phyloP scores from a whole-genome alignment of 371 early-diverging fungal species.

The Nematocida major region DNA sequence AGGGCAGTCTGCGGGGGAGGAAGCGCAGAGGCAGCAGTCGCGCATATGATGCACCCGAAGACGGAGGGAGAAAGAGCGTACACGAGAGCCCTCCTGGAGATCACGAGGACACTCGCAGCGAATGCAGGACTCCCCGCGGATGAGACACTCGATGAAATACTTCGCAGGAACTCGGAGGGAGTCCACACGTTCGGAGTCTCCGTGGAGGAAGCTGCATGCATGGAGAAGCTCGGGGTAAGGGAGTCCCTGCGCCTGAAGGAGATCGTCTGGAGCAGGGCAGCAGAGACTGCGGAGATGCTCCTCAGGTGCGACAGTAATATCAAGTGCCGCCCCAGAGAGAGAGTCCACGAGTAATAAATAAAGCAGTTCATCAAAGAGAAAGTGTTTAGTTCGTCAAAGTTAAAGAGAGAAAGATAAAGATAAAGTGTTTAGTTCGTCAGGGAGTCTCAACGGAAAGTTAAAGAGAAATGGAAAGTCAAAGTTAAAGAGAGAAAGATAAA shows the following conservation, averaged over 20 bases:
- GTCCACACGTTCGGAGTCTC: conserved; percentile 73
- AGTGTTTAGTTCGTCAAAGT: not conserved
- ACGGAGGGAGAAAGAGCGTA: conserved; percentile 91
- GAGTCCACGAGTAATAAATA: conserved; percentile 59
- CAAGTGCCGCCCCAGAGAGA: conserved; percentile 77
- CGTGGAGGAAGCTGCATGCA: conserved; percentile 69
- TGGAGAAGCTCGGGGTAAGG: conserved; percentile 78
- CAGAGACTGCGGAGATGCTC: conserved; percentile 96
- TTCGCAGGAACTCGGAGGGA: conserved; percentile 82
- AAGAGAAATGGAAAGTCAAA: too few relatives aligned
- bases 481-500: not conserved
- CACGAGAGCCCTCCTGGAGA: conserved; percentile 83
- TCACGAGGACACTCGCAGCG: conserved; percentile 91
- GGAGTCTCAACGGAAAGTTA: too few relatives aligned
- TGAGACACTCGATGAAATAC: conserved; percentile 77
- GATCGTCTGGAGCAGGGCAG: conserved; percentile 84
- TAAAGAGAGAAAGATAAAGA: not conserved
- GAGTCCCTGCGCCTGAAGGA: conserved; percentile 94
- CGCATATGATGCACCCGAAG: conserved; percentile 84
- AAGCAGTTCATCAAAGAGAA: not conserved
- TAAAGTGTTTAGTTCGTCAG: too few relatives aligned
- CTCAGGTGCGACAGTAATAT: conserved; percentile 95
- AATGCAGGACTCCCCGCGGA: conserved; percentile 90
- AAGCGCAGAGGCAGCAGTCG: conserved; percentile 80
- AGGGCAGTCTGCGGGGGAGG: conserved; percentile 91